Evolutionary conservation across 2,329 filamentous ascomycete species (phyloP).

Genomic region (Lachnellula hyalina): DNA sequence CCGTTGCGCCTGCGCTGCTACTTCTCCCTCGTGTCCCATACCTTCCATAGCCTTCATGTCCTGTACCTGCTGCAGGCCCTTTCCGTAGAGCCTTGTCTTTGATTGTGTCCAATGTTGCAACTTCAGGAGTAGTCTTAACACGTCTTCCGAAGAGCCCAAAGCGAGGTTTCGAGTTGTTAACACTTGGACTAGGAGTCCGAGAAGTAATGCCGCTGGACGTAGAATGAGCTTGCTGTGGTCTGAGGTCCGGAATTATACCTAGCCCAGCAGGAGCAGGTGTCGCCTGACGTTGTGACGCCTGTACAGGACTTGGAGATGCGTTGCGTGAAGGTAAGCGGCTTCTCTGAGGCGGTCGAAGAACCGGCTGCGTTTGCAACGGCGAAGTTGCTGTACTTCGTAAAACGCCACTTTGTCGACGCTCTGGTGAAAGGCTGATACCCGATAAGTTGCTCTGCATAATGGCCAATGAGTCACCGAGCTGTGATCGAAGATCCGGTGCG

Average conservation of each 20-base stretch:
- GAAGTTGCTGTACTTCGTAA: constrained; percentile 15
- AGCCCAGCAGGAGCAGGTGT: constrained; percentile 27
- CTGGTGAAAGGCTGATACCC: constrained; percentile 19
- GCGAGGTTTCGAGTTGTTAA: constrained; percentile 53
- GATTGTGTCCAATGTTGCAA: constrained; percentile 42
- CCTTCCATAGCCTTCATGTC: constrained; percentile 79
- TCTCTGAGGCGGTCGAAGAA: constrained; percentile 32
- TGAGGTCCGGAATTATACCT: constrained; percentile 28
- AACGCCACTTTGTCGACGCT: constrained; percentile 21
- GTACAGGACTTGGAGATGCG: constrained; percentile 30
- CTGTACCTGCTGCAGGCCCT: constrained; percentile 86
- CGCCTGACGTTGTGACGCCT: constrained; percentile 26
- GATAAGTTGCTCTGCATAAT: constrained; percentile 58
- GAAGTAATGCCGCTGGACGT: constrained; percentile 30
- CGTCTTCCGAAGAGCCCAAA: constrained; percentile 76
- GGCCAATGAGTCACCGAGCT: constrained; percentile 46
- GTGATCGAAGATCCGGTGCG: constrained; percentile 55
- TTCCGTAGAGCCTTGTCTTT: constrained; percentile 58
- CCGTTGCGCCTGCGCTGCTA: constrained; percentile 47
- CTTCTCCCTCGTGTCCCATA: constrained; percentile 59
- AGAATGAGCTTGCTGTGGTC: constrained; percentile 17
- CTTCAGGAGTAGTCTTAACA: constrained; percentile 56
- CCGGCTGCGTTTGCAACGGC: constrained; percentile 23
- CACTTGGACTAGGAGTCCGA: constrained; percentile 50
- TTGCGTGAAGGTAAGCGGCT: constrained; percentile 32